These are phyloP conservation scores for Aristolochia contorta DNA, from an alignment of 164 flowering plant species.

Conservation along the genomic window DNA sequence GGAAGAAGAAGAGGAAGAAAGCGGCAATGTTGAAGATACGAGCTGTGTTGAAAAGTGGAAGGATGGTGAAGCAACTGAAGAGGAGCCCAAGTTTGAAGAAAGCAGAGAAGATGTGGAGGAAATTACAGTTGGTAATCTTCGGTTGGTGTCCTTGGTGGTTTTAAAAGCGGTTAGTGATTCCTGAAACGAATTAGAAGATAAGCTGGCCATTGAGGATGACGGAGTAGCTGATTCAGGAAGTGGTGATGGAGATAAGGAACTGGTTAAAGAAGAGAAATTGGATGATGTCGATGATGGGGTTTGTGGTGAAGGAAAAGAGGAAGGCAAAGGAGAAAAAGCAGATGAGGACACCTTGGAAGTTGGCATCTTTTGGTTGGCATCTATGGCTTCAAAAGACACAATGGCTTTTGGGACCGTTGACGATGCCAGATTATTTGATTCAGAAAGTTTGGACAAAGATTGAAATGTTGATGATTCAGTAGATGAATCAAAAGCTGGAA, in stretches of 20 bases:
- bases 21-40: too few species aligned
- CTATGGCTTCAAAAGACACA: not conserved
- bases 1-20: not conserved
- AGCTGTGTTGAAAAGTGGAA: too few species aligned
- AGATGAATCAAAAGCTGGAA: constrained; percentile 15
- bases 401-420: constrained; percentile 5
- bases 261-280: not conserved
- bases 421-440: not conserved
- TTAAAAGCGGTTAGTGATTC: too few species aligned
- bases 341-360: not conserved
- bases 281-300: constrained; percentile 7
- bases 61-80: too few species aligned
- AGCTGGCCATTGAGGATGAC: too few species aligned
- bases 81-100: too few species aligned
- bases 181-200: too few species aligned
- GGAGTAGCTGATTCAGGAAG: too few species aligned
- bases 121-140: not conserved
- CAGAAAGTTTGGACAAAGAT: constrained; percentile 12
- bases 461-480: constrained; percentile 13
- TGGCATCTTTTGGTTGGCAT: not conserved
- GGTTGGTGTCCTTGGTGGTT: too few species aligned
- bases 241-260: not conserved
- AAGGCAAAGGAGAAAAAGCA: not conserved
- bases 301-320: constrained; percentile 1
- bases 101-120: constrained; percentile 1